Evolutionary conservation across 208 protist genomes (phyloP).

Genomic region (Leishmania braziliensis): DNA sequence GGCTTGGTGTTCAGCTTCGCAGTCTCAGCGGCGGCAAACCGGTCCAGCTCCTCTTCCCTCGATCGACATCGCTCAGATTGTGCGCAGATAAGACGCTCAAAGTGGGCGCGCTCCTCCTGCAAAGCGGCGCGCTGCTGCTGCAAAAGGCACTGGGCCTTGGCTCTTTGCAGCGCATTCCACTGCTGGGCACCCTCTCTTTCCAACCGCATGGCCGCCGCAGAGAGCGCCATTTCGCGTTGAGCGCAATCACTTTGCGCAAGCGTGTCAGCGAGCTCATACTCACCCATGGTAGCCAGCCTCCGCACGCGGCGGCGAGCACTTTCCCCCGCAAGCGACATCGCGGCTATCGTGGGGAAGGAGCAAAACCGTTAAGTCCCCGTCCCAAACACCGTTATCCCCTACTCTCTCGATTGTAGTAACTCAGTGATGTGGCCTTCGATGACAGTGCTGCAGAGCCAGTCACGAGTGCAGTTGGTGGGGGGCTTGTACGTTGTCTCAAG

Average conservation of each 20-base stretch:
- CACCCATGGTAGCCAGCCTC: conserved; percentile 31
- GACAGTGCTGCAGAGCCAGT: neutral
- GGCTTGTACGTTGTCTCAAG: neutral
- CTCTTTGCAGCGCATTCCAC: conserved; percentile 53
- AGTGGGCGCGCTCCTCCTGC: conserved; percentile 18
- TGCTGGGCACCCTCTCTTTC: conserved; percentile 55
- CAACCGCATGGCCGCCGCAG: conserved; percentile 29
- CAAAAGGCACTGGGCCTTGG: conserved; percentile 24
- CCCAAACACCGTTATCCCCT: neutral
- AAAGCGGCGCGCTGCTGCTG: conserved; percentile 21
- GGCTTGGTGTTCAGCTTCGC: conserved; percentile 38
- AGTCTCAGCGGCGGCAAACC: conserved; percentile 33
- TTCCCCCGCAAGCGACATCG: conserved; percentile 4
- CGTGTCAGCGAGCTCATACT: conserved; percentile 33
- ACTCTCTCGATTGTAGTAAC: neutral
- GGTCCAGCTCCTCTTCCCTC: conserved; percentile 50
- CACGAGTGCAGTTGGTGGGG: neutral
- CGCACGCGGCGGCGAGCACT: conserved; percentile 24
- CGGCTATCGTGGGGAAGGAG: neutral
- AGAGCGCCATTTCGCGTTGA: conserved; percentile 10
- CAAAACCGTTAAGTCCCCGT: neutral
- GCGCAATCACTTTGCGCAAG: conserved; percentile 23
- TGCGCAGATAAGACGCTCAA: conserved; percentile 29
- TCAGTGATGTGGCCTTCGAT: neutral
- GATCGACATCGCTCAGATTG: conserved; percentile 38